A percentile compares a stretch with the other conserved stretches of the same genome.
Conservation (phyloP, 2,329 filamentous ascomycete genomes). For the Aspergillus vadensis region DNA sequence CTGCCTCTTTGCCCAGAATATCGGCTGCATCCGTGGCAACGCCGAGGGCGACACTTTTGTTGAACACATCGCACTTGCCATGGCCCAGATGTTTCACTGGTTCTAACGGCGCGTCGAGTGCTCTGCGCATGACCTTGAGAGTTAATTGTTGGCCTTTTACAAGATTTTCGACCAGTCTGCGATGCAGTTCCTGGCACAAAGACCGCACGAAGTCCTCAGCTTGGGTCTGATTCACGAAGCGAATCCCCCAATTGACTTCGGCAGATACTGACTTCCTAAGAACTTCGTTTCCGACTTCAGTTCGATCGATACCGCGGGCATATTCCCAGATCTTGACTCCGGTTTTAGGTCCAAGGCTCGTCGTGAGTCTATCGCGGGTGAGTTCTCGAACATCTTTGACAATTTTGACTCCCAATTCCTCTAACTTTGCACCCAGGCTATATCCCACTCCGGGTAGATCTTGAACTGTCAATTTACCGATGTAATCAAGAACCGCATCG, state of each 20-base stretch:
- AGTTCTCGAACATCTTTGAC: slow-evolving; percentile 81
- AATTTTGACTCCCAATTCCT: slow-evolving; percentile 78
- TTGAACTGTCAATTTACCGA: slow-evolving; percentile 76
- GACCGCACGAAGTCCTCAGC: slow-evolving; percentile 89
- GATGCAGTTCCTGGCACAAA: slow-evolving; percentile 80
- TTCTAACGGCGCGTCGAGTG: slow-evolving; percentile 83
- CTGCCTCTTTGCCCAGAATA: slow-evolving; percentile 74
- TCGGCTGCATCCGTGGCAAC: slow-evolving; percentile 77
- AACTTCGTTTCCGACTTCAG: slow-evolving; percentile 82
- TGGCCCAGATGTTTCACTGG: slow-evolving; percentile 92
- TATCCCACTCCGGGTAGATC: slow-evolving; percentile 89
- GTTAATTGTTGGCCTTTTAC: slow-evolving; percentile 88
- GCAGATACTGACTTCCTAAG: slow-evolving; percentile 92
- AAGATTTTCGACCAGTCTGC: slow-evolving; percentile 75
- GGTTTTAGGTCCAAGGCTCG: slow-evolving; percentile 83
- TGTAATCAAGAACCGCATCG: slow-evolving; percentile 73
- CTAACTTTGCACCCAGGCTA: slow-evolving; percentile 83
- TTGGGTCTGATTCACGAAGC: slow-evolving; percentile 88
- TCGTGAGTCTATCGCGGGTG: slow-evolving; percentile 73
- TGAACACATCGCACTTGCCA: slow-evolving; percentile 92
- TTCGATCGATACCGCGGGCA: slow-evolving; percentile 79
- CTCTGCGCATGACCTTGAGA: slow-evolving; percentile 90
- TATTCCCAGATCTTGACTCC: slow-evolving; percentile 90
- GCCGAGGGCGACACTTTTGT: slow-evolving; percentile 80
- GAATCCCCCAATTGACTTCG: slow-evolving; percentile 97